A percentile compares a stretch with the other conserved stretches of the same genome.
Conservation (phyloP, 2,329 filamentous ascomycete genomes). For the Didymella glomerata region DNA sequence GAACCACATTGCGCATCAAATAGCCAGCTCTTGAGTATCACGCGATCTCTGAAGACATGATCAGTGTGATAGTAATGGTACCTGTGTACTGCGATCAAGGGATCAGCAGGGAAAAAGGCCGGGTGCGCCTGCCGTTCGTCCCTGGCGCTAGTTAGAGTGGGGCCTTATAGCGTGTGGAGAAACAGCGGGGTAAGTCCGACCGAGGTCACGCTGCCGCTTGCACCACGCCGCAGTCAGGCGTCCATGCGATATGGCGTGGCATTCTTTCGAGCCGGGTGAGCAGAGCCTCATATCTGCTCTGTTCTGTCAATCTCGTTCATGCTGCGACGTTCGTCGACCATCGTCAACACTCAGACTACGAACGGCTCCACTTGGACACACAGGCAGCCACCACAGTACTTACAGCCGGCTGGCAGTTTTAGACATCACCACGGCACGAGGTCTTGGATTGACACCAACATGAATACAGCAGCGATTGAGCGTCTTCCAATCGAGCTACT, state of each 20-base stretch:
- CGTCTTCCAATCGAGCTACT: constrained; percentile 60
- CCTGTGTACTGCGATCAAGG: neutral
- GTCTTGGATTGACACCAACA: neutral
- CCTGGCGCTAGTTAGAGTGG: constrained; percentile 3
- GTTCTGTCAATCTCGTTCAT: neutral
- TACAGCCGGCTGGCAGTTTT: neutral
- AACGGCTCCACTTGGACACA: neutral
- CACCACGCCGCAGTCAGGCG: constrained; percentile 12
- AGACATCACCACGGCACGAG: constrained; percentile 5
- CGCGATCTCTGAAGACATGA: neutral
- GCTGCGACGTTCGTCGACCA: neutral
- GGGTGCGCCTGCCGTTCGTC: constrained; percentile 6
- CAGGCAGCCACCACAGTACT: constrained; percentile 14
- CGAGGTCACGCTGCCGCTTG: constrained; percentile 21
- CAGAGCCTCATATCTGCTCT: constrained; percentile 5
- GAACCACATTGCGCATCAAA: neutral
- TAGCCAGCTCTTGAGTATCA: neutral
- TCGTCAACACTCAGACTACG: neutral
- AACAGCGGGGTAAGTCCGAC: constrained; percentile 11
- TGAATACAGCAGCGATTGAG: constrained; percentile 51
- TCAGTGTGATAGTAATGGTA: neutral
- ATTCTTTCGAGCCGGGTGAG: constrained; percentile 6
- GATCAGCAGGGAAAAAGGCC: neutral
- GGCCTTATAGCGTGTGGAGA: constrained; percentile 12
- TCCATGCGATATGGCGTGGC: constrained; percentile 15